Conservation (phyloP, 345 rosid species). For the Bruguiera sexangula region DNA sequence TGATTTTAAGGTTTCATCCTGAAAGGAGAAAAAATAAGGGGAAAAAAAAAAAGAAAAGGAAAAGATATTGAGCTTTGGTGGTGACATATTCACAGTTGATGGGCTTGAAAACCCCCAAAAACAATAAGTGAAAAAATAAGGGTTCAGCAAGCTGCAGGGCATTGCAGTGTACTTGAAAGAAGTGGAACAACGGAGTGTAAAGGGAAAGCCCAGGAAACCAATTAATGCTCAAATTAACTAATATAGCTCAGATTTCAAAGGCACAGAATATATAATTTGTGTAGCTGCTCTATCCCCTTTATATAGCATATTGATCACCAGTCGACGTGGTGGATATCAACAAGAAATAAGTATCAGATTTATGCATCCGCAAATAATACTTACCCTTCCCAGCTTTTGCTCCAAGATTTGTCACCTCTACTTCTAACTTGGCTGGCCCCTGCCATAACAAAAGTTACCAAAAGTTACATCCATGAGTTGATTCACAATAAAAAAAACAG, state of each 20-base stretch:
- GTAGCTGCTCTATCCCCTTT: too few species aligned
- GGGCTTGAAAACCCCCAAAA: neutral
- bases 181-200: too few species aligned
- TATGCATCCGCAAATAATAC: constrained; percentile 14
- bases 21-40: neutral
- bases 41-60: neutral
- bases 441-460: constrained; percentile 26
- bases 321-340: neutral
- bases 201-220: neutral
- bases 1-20: neutral
- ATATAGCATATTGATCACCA: neutral
- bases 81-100: neutral
- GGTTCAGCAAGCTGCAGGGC: too few species aligned
- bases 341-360: neutral
- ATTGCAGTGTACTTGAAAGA: too few species aligned
- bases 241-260: neutral
- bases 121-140: neutral
- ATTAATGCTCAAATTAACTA: neutral
- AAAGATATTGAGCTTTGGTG: neutral
- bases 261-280: neutral
- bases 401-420: constrained; percentile 96
- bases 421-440: constrained; percentile 88
- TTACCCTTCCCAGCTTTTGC: constrained; percentile 99
- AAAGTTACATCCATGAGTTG: neutral
- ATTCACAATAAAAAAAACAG: neutral